phyloP scores from a whole-genome alignment of 1,139 yeast genomes.

The Magnusiomyces suaveolens region DNA sequence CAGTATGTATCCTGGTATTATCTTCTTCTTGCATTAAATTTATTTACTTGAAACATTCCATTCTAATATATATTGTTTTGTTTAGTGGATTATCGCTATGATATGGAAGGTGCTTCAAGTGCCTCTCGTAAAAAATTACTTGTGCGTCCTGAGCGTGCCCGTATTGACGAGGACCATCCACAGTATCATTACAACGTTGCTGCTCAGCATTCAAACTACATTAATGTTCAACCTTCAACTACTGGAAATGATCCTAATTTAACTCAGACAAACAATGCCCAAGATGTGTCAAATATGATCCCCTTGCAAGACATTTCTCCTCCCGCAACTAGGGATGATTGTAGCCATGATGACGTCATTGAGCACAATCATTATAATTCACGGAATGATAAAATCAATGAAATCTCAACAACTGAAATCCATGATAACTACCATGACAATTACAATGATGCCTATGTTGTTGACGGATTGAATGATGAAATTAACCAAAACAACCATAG shows the following conservation, averaged over 20 bases:
- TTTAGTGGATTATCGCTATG: conserved; percentile 3
- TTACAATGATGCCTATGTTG: not conserved
- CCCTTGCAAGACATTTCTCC: conserved; percentile 10
- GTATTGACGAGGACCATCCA: conserved; percentile 60
- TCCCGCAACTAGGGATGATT: not conserved
- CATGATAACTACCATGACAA: not conserved
- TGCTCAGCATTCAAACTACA: conserved; percentile 55
- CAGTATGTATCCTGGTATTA: not conserved
- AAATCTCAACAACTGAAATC: not conserved
- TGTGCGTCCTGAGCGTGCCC: conserved; percentile 70
- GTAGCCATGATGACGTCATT: not conserved
- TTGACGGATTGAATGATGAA: conserved; percentile 4
- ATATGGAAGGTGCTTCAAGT: not conserved
- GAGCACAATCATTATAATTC: not conserved
- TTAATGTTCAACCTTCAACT: conserved; percentile 55
- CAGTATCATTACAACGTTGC: conserved; percentile 66
- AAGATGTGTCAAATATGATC: conserved; percentile 1
- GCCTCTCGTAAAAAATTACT: conserved; percentile 49
- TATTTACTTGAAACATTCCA: no score
- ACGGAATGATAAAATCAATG: not conserved
- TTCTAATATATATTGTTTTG: not conserved
- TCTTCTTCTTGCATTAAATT: not conserved
- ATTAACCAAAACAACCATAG: not conserved
- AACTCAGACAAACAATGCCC: conserved; percentile 30
- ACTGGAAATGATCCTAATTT: conserved; percentile 65